Conservation (phyloP, 352 stramenopile species). For the Globisporangium nagaii region DNA sequence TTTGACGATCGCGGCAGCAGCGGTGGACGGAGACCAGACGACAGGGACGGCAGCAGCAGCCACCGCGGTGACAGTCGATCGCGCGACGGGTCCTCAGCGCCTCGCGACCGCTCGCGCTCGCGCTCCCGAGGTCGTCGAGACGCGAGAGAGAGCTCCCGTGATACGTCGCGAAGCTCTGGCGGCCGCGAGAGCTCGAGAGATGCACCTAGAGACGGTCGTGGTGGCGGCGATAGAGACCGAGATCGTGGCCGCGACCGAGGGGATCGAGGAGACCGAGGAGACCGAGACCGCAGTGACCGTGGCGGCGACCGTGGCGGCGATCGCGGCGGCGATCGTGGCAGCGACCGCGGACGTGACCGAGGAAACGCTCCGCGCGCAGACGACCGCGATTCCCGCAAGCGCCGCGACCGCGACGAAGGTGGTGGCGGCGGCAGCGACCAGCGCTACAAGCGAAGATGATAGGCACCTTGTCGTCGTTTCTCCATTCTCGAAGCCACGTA, state of each 20-base stretch:
- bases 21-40: conserved; percentile 22
- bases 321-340: conserved; percentile 7
- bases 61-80: conserved; percentile 20
- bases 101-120: conserved; percentile 53
- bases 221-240: conserved; percentile 21
- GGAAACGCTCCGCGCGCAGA: conserved; percentile 46
- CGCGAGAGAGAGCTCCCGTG: conserved; percentile 10
- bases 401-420: conserved; percentile 50
- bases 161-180: conserved; percentile 6
- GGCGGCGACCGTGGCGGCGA: conserved; percentile 8
- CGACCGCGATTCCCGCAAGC: conserved; percentile 65
- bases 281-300: conserved; percentile 17
- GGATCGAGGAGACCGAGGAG: conserved; percentile 20
- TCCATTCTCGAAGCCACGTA: neutral
- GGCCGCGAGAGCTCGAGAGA: conserved; percentile 14
- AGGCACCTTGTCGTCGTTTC: conserved; percentile 1
- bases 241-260: conserved; percentile 18
- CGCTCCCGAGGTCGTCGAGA: conserved; percentile 29
- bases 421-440: conserved; percentile 6
- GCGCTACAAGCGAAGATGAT: conserved; percentile 45
- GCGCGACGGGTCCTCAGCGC: conserved; percentile 25
- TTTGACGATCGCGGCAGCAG: conserved; percentile 44
- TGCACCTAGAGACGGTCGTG: neutral
- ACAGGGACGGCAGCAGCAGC: conserved; percentile 19
- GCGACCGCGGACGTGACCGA: too few species aligned